Conservation (phyloP, 164 flowering plant genomes). For the Tinospora cordifolia region DNA sequence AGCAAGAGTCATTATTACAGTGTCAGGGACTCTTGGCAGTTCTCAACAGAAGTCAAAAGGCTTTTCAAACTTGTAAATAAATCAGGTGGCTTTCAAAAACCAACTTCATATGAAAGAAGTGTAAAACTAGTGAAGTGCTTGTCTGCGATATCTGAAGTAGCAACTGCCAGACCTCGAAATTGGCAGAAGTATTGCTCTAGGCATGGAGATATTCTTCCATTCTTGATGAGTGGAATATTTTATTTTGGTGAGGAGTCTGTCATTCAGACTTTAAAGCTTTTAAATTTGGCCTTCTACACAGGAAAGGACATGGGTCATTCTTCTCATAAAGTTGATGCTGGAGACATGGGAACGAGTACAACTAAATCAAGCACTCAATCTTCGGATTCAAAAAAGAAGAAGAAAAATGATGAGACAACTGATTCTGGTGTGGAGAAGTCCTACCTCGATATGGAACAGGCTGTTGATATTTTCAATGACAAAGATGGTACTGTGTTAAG, state of each 20-base stretch:
- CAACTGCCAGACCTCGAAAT: constrained; percentile 87
- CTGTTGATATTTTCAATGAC: constrained; percentile 56
- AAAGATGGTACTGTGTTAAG: constrained; percentile 52
- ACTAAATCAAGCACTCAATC: constrained; percentile 51
- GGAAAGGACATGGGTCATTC: constrained; percentile 64
- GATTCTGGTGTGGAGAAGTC: constrained; percentile 76
- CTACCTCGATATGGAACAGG: constrained; percentile 81
- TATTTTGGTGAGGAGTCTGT: constrained; percentile 88
- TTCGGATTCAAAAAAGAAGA: constrained; percentile 75
- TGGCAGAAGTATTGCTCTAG: constrained; percentile 96
- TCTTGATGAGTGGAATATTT: constrained; percentile 67
- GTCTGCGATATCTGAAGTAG: constrained; percentile 83
- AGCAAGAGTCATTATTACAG: constrained; percentile 93
- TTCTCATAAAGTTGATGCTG: constrained; percentile 59
- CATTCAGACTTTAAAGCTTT: constrained; percentile 70
- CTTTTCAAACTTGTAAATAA: constrained; percentile 72
- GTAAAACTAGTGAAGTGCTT: constrained; percentile 89
- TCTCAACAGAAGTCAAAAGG: constrained; percentile 81
- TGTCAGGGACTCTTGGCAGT: constrained; percentile 95
- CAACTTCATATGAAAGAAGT: constrained; percentile 81
- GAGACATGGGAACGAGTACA: constrained; percentile 51
- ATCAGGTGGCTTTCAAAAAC: constrained; percentile 79
- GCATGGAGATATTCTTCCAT: constrained; percentile 76
- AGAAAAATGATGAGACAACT: constrained; percentile 76
- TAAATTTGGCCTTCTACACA: constrained; percentile 72